Evolutionary conservation across 306 rosid species (phyloP).

Genomic region (Quercus robur): DNA sequence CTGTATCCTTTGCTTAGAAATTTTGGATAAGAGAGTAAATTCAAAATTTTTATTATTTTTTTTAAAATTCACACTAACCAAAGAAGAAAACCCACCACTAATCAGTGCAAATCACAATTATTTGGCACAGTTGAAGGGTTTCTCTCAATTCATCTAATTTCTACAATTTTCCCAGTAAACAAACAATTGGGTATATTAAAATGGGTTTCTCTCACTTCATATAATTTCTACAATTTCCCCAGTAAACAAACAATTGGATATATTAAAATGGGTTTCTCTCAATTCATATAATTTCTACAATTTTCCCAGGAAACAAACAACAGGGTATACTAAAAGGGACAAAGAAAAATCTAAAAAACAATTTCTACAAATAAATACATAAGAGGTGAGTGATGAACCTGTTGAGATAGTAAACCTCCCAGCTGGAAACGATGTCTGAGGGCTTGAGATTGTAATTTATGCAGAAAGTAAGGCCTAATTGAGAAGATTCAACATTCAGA

Average conservation of each 20-base stretch:
- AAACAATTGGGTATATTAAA: not conserved
- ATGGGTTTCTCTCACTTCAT: not conserved
- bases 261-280: not conserved
- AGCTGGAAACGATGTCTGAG: conserved; percentile 76
- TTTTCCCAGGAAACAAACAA: not conserved
- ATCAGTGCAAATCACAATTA: not conserved
- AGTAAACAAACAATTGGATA: not conserved
- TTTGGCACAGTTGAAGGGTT: not conserved
- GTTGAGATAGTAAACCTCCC: conserved; percentile 93
- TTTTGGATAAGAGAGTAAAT: too few species aligned
- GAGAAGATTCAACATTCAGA: conserved; percentile 4
- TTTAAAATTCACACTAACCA: not conserved
- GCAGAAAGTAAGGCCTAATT: conserved; percentile 67
- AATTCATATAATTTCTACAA: not conserved
- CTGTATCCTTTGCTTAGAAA: too few species aligned
- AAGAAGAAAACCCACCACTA: not conserved
- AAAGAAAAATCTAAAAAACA: not conserved
- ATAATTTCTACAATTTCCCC: not conserved
- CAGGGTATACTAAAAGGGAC: not conserved
- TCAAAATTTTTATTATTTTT: not conserved
- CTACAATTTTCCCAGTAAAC: not conserved
- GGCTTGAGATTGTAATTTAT: conserved; percentile 68
- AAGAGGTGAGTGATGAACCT: conserved; percentile 40
- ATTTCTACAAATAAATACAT: not conserved
- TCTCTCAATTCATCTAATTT: not conserved